These are phyloP conservation scores for Phytopythium cucurbitacearum DNA, from an alignment of 352 stramenopile species.

Conservation along the genomic window DNA sequence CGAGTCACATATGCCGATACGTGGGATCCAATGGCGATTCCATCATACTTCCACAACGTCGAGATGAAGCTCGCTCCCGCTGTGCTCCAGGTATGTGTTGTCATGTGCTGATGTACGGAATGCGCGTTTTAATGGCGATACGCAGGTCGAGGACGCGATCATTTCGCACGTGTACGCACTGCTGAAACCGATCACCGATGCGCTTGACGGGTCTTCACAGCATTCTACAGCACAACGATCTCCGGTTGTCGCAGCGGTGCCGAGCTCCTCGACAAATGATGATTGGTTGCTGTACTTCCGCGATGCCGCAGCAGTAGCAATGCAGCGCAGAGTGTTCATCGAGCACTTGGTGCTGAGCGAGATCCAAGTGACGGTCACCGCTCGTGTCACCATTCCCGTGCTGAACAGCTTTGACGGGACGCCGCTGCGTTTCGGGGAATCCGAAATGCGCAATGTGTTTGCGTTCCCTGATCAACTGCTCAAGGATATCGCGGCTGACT, in stretches of 20 bases:
- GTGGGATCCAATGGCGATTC: conserved; percentile 30
- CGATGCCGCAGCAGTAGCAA: conserved; percentile 21
- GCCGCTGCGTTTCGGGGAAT: conserved; percentile 51
- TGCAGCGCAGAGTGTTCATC: conserved; percentile 60
- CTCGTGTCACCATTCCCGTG: conserved; percentile 69
- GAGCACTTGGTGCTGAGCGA: conserved; percentile 50
- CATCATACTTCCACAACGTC: conserved; percentile 67
- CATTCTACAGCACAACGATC: not conserved
- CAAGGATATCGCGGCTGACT: conserved; percentile 82
- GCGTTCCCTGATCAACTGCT: conserved; percentile 65
- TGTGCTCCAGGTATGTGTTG: conserved; percentile 53
- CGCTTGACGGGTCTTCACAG: conserved; percentile 8
- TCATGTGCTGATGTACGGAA: not conserved
- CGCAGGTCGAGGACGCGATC: conserved; percentile 56
- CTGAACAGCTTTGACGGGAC: conserved; percentile 83
- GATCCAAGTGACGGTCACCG: conserved; percentile 65
- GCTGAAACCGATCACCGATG: conserved; percentile 36
- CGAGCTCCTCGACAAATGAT: not conserved
- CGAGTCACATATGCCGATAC: conserved; percentile 62
- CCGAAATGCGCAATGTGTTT: conserved; percentile 66
- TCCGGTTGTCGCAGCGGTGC: not conserved
- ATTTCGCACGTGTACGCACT: conserved; percentile 42
- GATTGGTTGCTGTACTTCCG: conserved; percentile 1
- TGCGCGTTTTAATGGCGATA: not conserved
- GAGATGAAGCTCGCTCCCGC: conserved; percentile 52